Base-by-base conservation (phyloP, 2,329 filamentous ascomycete genomes). In the Harringtonia lauricola region DNA sequence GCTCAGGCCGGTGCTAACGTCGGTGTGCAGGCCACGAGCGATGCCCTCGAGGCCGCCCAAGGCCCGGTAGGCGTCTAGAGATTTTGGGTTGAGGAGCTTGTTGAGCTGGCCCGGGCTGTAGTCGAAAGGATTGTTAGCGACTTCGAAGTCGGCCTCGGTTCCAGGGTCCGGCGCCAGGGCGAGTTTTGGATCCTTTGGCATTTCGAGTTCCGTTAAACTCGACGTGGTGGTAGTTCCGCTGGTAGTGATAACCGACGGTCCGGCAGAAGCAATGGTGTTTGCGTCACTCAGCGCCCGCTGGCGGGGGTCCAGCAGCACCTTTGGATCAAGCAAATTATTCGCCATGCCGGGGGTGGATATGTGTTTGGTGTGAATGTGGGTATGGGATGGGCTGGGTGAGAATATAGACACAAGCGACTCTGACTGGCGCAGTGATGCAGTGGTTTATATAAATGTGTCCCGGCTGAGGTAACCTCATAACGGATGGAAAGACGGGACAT, bases 1-100 rank as follows among this genome's bases (percentile, higher is more conserved):
- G 49, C 85, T 90, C 43, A 95, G 60, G 8, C 89, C 89, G 30
- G 81, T 70, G 40, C 72, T 74, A 26, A 85, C 68, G 58, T 92
- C 78, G 8, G 80, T 80, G 40, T 84, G 71, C 26, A 95, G 65
- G 10, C 88, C 89, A 55, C 79, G 83, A 60, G 90, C 87, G 39
- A 95, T 62, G 1, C 89, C 89, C 17, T 63, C 64, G 15, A 94
- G 62, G 21, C 89, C 89, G 39, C 89, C 88, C 6, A 95, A 60
- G 14, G 81, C 81, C 55, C 82, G 84, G 53, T 90, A 94, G 1
- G 88, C 88, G 12, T 81, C 70, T 45, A 94, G 64, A 48, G 79
- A 94, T 66, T 95, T 95, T 4, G 89, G 89, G 57, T 94, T 90
- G 49, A 90, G 78, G 65, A 95, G 74, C 62, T 94, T 95, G 54